A percentile compares a stretch with the other conserved stretches of the same genome.
phyloP scores from a whole-genome alignment of 2,329 filamentous ascomycete genomes.

The Arthroderma sp. region DNA sequence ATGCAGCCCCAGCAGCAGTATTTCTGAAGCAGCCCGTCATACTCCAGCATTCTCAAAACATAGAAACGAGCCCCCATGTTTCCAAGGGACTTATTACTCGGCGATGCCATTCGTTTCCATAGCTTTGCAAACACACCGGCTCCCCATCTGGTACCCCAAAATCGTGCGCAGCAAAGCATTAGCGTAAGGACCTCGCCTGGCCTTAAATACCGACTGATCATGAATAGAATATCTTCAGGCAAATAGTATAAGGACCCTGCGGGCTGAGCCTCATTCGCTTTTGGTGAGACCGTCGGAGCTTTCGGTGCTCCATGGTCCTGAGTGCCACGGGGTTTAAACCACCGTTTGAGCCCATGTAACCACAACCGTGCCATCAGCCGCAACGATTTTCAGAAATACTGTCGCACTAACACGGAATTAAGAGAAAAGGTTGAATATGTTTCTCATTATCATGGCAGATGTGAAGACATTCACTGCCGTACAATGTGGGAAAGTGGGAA shows the following conservation, averaged over 20 bases:
- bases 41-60: conserved; percentile 1
- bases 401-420: too few relatives aligned
- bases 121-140: neutral
- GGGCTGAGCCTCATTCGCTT: too few relatives aligned
- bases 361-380: too few relatives aligned
- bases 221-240: neutral
- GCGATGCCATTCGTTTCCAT: neutral
- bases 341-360: too few relatives aligned
- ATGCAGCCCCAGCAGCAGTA: conserved; percentile 1
- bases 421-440: neutral
- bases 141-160: neutral
- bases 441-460: neutral
- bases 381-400: too few relatives aligned
- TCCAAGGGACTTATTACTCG: neutral
- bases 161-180: neutral
- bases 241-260: neutral
- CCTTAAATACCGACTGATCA: neutral
- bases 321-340: too few relatives aligned
- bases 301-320: too few relatives aligned
- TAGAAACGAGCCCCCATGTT: neutral
- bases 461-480: neutral
- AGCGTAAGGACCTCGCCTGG: neutral
- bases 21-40: neutral
- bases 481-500: neutral
- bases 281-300: too few relatives aligned